These are phyloP conservation scores for Stylonectria norvegica DNA, from an alignment of 2,329 filamentous ascomycete genomes.

Conservation along the genomic window DNA sequence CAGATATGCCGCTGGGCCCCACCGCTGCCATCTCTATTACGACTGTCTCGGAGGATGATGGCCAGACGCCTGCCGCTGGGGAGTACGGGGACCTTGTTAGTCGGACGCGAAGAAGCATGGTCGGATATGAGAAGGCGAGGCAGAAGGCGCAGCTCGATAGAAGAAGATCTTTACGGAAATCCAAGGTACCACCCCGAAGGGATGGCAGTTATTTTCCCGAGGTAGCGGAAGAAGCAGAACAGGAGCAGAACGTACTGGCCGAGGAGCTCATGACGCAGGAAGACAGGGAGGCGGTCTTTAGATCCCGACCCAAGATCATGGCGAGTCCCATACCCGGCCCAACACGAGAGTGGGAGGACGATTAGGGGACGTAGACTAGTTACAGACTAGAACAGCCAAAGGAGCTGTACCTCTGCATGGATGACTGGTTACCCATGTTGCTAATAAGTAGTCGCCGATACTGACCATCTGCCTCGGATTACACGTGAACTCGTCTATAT, in stretches of 20 bases:
- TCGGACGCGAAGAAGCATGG: conserved; percentile 60
- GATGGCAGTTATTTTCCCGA: conserved; percentile 47
- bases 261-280: conserved; percentile 69
- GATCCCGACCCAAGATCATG: conserved; percentile 75
- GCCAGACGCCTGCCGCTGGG: conserved; percentile 14
- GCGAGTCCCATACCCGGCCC: conserved; percentile 65
- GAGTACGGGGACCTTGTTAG: conserved; percentile 51
- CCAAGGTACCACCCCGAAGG: conserved; percentile 36
- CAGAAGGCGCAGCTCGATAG: conserved; percentile 60
- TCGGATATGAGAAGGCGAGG: conserved; percentile 56
- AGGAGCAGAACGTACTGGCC: conserved; percentile 48
- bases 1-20: conserved; percentile 20
- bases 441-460: too few relatives aligned
- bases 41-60: conserved; percentile 17
- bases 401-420: too few relatives aligned
- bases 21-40: conserved; percentile 8
- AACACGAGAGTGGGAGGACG: conserved; percentile 33
- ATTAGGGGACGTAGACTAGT: too few relatives aligned
- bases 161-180: conserved; percentile 47
- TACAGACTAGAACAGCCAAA: too few relatives aligned
- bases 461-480: too few relatives aligned
- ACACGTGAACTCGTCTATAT: conserved; percentile 24
- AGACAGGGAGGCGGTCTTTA: conserved; percentile 81
- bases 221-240: conserved; percentile 46
- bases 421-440: too few relatives aligned